A percentile compares a stretch with the other conserved stretches of the same genome.
These are phyloP conservation scores for Thermoascus crustaceus DNA, from an alignment of 2,329 filamentous ascomycete genomes.

Conservation along the genomic window DNA sequence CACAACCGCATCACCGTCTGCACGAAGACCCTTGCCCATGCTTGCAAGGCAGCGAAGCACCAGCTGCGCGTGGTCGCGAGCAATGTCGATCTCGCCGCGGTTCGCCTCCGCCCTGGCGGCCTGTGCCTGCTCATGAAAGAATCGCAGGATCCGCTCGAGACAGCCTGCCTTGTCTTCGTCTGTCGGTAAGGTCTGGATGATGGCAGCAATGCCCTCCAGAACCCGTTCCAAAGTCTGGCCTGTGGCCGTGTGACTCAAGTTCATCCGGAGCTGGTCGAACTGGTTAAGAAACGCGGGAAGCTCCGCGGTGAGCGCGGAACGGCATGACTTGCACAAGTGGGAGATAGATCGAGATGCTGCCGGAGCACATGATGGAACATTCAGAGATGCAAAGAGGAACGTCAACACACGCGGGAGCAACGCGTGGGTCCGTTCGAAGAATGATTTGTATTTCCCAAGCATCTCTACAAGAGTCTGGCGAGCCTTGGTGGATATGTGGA, in stretches of 20 bases:
- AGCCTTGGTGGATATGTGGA: slow-evolving; percentile 27
- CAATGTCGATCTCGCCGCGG: slow-evolving; percentile 24
- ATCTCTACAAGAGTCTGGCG: slow-evolving; percentile 36
- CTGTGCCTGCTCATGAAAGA: slow-evolving; percentile 29
- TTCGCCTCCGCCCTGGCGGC: slow-evolving; percentile 24
- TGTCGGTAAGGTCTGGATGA: slow-evolving; percentile 32
- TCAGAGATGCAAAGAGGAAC: slow-evolving; percentile 38
- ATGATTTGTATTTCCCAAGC: slow-evolving; percentile 36
- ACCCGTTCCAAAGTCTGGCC: slow-evolving; percentile 34
- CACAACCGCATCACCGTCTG: slow-evolving; percentile 28
- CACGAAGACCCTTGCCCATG: slow-evolving; percentile 32
- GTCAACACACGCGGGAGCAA: slow-evolving; percentile 34
- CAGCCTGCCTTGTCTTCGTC: slow-evolving; percentile 34
- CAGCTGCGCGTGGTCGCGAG: slow-evolving; percentile 25
- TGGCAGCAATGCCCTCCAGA: slow-evolving; percentile 37
- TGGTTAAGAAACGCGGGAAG: slow-evolving; percentile 37
- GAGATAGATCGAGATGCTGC: slow-evolving; percentile 37
- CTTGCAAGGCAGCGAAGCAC: slow-evolving; percentile 34
- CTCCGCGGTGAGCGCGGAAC: slow-evolving; percentile 31
- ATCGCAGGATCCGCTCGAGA: slow-evolving; percentile 30
- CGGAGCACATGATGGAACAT: slow-evolving; percentile 32
- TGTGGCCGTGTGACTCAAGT: slow-evolving; percentile 28
- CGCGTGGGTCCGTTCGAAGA: slow-evolving; percentile 35
- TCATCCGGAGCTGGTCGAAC: slow-evolving; percentile 31
- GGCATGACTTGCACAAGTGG: slow-evolving; percentile 37